Conservation (phyloP, 1,284 basidiomycete species). For the Rhodotorula glutinis region DNA sequence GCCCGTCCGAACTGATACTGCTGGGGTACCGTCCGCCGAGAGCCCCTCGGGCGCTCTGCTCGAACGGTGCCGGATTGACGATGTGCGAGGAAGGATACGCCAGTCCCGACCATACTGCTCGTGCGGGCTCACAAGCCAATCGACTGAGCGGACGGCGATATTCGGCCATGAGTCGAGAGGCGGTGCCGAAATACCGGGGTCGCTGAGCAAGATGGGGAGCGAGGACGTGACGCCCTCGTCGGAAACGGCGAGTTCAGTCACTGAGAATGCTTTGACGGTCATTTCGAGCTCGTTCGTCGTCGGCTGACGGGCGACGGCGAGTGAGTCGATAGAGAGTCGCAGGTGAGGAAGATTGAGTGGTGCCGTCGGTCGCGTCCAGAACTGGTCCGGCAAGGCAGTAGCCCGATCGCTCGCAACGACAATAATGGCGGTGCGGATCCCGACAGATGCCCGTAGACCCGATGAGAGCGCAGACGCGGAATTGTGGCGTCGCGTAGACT, state of each 20-base stretch:
- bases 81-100: not conserved
- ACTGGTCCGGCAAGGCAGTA: not conserved
- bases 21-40: no score
- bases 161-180: not conserved
- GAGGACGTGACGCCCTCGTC: slow-evolving; percentile 33
- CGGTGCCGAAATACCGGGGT: not conserved
- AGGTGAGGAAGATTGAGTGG: slow-evolving; percentile 44
- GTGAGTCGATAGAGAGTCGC: slow-evolving; percentile 44
- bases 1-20: not conserved
- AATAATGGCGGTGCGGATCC: not conserved
- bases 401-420: not conserved
- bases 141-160: not conserved
- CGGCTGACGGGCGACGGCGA: slow-evolving; percentile 21
- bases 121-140: slow-evolving; percentile 14
- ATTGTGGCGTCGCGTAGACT: no score
- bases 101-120: slow-evolving; percentile 31
- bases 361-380: slow-evolving; percentile 25
- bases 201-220: slow-evolving; percentile 10
- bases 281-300: slow-evolving; percentile 40
- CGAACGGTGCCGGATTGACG: no score
- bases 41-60: no score
- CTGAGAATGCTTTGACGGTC: slow-evolving; percentile 46
- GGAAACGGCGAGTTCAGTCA: slow-evolving; percentile 24
- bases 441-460: not conserved
- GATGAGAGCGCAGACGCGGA: no score